Evolutionary conservation across 1,284 basidiomycete species (phyloP), one percentile per base, ranked within the genome.

Genomic region (Naganishia sp.): DNA sequence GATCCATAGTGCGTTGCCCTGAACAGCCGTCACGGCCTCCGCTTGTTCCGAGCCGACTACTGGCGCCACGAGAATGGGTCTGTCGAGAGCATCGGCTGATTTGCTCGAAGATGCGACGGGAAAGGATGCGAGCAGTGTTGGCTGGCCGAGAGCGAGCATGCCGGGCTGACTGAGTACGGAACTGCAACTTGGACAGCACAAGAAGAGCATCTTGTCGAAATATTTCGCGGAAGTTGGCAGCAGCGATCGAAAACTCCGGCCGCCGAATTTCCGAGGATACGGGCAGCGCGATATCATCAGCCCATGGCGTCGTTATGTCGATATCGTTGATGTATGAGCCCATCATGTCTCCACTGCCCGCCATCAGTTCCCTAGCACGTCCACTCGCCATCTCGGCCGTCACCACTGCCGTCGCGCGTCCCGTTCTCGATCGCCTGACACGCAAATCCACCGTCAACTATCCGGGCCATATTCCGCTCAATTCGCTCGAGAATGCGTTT

Each of bases 401-500:
- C 21, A 61, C 58, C 39, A 51, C 58, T 5, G 23, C 41, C 49
- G 35, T 50, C 13, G 67, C 67, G 18, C 50, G 21, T 7, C 67
- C 67, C 18, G 39, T 47, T 11, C 53, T 51, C 51, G 54, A 55
- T 21, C 52, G 66, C 1, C 45, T 67, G 2, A 46, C 53, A n/a
- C 64, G 52, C 7, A 51, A 63, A 21, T 69, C 68, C 10, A 52
- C 63, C 32, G 53, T 63, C 39, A 78, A 76, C 65, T 84, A 84
- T 65, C 85, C 87, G 39, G 90, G 90, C 41, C 92, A 95, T 77
- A 86, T 93, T 65, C 90, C 89, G 3, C 82, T 96, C 50, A 90
- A 85, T 75, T 82, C 83, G 73, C 87, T 92, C 72, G 90, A 95
- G 78, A 90, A 89, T 75, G 86, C 87, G 7, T 86, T 99, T 68